These are phyloP conservation scores for Lachancea fermentati DNA, from an alignment of 805 yeast genomes.

Conservation along the genomic window DNA sequence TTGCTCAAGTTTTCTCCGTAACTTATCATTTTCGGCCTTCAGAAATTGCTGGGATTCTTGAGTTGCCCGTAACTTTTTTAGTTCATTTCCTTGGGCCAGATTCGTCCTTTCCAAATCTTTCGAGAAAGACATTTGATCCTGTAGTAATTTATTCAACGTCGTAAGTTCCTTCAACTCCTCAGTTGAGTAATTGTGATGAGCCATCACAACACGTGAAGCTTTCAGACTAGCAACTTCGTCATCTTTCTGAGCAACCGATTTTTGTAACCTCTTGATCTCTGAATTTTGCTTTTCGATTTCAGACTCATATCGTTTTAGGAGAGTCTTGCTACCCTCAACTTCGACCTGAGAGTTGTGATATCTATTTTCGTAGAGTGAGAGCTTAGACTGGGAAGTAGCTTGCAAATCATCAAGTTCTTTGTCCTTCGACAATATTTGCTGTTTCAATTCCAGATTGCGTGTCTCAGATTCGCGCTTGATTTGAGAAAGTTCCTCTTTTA, in stretches of 20 bases:
- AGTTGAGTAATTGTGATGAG: slow-evolving; percentile 30
- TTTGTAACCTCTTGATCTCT: slow-evolving; percentile 21
- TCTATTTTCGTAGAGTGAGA: slow-evolving; percentile 14
- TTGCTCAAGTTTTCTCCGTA: slow-evolving; percentile 38
- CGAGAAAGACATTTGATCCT: slow-evolving; percentile 41
- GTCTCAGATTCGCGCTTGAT: slow-evolving; percentile 22
- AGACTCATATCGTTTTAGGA: slow-evolving; percentile 21
- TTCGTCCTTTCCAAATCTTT: slow-evolving; percentile 47
- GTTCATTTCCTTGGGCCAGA: slow-evolving; percentile 46
- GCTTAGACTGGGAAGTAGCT: slow-evolving; percentile 28
- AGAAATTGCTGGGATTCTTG: slow-evolving; percentile 23
- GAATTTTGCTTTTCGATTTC: slow-evolving; percentile 21
- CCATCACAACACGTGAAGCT: slow-evolving; percentile 33
- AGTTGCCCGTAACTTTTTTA: slow-evolving; percentile 39
- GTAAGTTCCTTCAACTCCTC: slow-evolving; percentile 32
- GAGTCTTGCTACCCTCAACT: slow-evolving; percentile 14
- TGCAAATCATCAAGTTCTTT: slow-evolving; percentile 33
- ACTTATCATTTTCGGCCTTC: slow-evolving; percentile 23
- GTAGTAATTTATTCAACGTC: slow-evolving; percentile 32
- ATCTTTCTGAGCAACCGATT: slow-evolving; percentile 20
- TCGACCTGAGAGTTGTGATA: slow-evolving; percentile 17
- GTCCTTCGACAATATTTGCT: slow-evolving; percentile 21
- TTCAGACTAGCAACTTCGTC: slow-evolving; percentile 26
- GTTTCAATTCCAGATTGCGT: slow-evolving; percentile 32
- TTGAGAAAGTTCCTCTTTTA: slow-evolving; percentile 21